A percentile compares a stretch with the other conserved stretches of the same genome.
Conservation (phyloP, 495 filamentous ascomycete genomes). For the Pseudevernia furfuracea region DNA sequence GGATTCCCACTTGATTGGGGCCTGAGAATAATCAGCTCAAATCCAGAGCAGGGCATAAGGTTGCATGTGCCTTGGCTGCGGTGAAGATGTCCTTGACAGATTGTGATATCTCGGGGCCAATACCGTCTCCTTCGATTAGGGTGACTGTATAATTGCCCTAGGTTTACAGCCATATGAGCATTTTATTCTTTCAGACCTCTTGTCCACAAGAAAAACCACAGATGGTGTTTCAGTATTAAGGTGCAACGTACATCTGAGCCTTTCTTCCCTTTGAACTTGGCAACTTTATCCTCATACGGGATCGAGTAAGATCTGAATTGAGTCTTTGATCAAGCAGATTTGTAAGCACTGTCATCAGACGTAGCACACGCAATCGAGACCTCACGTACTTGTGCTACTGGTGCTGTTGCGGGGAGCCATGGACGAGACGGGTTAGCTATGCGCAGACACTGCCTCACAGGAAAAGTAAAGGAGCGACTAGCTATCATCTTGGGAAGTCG, state of each 20-base stretch:
- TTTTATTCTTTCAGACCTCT: not conserved
- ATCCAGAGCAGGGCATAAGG: constrained; percentile 17
- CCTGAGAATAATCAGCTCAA: constrained; percentile 48
- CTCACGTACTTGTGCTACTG: constrained; percentile 37
- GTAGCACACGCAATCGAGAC: constrained; percentile 6
- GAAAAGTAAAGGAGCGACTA: constrained; percentile 47
- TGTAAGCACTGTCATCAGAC: not conserved
- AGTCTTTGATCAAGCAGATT: constrained; percentile 10
- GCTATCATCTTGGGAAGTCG: constrained; percentile 45
- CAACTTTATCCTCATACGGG: constrained; percentile 63
- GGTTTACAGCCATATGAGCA: constrained; percentile 10
- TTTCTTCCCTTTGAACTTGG: constrained; percentile 86
- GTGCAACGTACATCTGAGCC: constrained; percentile 61
- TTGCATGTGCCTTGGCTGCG: constrained; percentile 69
- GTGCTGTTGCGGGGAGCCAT: constrained; percentile 42
- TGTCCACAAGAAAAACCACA: too few species aligned
- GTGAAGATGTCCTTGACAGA: constrained; percentile 96
- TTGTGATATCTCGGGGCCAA: constrained; percentile 94
- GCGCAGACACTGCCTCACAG: constrained; percentile 52
- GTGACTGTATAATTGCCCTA: constrained; percentile 93
- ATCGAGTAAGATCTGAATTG: constrained; percentile 43
- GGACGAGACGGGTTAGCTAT: constrained; percentile 41
- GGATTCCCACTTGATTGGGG: constrained; percentile 91
- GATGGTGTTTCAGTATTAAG: not conserved
- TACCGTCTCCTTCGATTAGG: constrained; percentile 97